Evolutionary conservation across 371 early-diverging fungal species (phyloP), one percentile per base, ranked within the genome.

Genomic region (Rhizopus stolonifer): DNA sequence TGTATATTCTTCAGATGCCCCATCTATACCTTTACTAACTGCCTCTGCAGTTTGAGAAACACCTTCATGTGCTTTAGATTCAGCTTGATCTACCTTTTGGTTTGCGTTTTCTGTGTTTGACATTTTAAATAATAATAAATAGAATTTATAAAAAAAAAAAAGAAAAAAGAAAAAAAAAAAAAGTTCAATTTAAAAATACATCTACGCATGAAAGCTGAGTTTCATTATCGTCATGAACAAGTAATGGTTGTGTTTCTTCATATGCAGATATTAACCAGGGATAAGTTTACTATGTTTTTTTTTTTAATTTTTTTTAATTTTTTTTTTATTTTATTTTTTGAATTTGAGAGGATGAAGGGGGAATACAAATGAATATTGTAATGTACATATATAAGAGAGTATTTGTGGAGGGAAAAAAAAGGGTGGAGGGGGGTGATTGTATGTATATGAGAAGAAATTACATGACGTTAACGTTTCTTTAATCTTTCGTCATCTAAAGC

Each of bases 1-100:
- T 2, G 59, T 58, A 49, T 69, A 44, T 29, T 52, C 32, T 15
- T 52, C 53, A 11, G 36, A 31, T 15, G 51, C 25, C 25, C 38
- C 21, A 22, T 61, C 45, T 4, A 56, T 29, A 7, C 36, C 31
- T 29, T 38, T 26, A 17, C 52, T 52, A 8, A 52, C 40, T 15
- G 32, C 32, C 2, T 52, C 43, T 6, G 57, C 45, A 24, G 50
- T 31, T 9, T 39, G 15, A 25, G 34, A 34, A 3, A 36, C 50
- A 4, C 24, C 42, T 15, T 47, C 34, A 9, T 52, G 38, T 3
- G 46, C 53, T 21, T 39, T 46, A 0, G 32, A 32, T 8, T 24
- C 11, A 7, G 52, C 24, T 32, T 42, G 17, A 1, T 47, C 40
- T 4, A 15, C 34, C 29, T 29, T 31, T n/a, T 65, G 26, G 10